A percentile compares a stretch with the other conserved stretches of the same genome.
These are phyloP conservation scores for Chamaenerion angustifolium DNA, from an alignment of 345 rosid genomes.

Conservation along the genomic window DNA sequence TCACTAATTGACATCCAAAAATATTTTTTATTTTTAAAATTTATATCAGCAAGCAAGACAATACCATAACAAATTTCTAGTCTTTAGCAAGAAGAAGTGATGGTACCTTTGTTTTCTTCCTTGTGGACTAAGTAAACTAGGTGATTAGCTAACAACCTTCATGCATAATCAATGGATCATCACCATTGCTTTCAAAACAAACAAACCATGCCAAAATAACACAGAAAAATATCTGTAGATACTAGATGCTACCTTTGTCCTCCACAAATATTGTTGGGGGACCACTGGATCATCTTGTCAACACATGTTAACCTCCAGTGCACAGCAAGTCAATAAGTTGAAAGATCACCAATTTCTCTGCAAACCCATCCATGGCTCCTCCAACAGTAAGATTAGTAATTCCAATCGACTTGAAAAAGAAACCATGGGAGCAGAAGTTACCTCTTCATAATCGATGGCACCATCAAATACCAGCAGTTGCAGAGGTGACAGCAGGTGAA, in stretches of 20 bases:
- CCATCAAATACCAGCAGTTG: constrained; percentile 48
- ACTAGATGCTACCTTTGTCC: not conserved
- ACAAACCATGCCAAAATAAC: no score
- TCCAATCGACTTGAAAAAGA: constrained; percentile 51
- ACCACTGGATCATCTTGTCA: constrained; percentile 1
- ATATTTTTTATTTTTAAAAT: no score
- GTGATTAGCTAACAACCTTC: no score
- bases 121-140: no score
- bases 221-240: no score
- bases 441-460: constrained; percentile 80
- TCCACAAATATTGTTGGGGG: not conserved
- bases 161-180: no score
- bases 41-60: not conserved
- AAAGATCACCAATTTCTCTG: not conserved
- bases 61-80: not conserved
- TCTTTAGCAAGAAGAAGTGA: not conserved
- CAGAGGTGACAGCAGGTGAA: constrained; percentile 34
- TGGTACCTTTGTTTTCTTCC: not conserved
- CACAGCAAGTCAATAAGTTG: not conserved
- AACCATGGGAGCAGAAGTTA: constrained; percentile 50
- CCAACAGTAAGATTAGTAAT: constrained; percentile 38
- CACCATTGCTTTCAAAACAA: no score
- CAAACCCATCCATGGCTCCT: constrained; percentile 33
- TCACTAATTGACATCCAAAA: no score
- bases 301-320: not conserved